A percentile compares a stretch with the other conserved stretches of the same genome.
Conservation (phyloP, 1,284 basidiomycete species). For the Mycena citricolor region DNA sequence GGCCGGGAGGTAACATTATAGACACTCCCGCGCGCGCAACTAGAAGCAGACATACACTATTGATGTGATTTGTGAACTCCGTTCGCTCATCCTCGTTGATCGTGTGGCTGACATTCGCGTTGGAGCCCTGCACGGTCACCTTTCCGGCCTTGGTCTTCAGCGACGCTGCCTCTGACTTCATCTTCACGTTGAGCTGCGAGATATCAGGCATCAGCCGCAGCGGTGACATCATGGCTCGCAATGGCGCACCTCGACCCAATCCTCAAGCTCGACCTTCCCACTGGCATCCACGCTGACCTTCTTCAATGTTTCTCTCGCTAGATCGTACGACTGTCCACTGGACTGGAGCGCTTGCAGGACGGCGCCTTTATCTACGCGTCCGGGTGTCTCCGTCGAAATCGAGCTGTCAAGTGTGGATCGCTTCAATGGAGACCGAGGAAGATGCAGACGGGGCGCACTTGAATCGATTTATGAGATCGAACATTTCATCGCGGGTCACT, state of each 20-base stretch:
- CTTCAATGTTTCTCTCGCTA: constrained; percentile 90
- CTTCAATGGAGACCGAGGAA: constrained; percentile 8
- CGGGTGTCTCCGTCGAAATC: constrained; percentile 83
- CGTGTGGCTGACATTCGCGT: constrained; percentile 95
- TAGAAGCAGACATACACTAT: constrained; percentile 55
- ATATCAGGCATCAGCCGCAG: constrained; percentile 17
- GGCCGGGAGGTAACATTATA: neutral
- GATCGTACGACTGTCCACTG: constrained; percentile 88
- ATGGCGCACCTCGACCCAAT: constrained; percentile 87
- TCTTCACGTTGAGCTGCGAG: constrained; percentile 76
- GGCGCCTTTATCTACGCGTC: constrained; percentile 79
- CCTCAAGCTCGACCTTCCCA: constrained; percentile 95
- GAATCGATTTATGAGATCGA: constrained; percentile 89
- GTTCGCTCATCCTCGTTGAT: constrained; percentile 97
- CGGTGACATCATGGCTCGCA: constrained; percentile 21
- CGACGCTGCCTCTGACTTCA: constrained; percentile 56
- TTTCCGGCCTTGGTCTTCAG: constrained; percentile 82
- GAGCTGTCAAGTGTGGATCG: constrained; percentile 30
- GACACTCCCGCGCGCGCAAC: too few relatives aligned
- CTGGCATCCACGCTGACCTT: constrained; percentile 92
- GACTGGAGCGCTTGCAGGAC: constrained; percentile 78
- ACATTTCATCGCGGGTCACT: constrained; percentile 89
- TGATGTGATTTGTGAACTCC: constrained; percentile 98
- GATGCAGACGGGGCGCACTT: constrained; percentile 58
- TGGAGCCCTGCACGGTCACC: constrained; percentile 93